Evolutionary conservation across 495 filamentous ascomycete genomes (phyloP).

Genomic region (Tuber umbilicatum): DNA sequence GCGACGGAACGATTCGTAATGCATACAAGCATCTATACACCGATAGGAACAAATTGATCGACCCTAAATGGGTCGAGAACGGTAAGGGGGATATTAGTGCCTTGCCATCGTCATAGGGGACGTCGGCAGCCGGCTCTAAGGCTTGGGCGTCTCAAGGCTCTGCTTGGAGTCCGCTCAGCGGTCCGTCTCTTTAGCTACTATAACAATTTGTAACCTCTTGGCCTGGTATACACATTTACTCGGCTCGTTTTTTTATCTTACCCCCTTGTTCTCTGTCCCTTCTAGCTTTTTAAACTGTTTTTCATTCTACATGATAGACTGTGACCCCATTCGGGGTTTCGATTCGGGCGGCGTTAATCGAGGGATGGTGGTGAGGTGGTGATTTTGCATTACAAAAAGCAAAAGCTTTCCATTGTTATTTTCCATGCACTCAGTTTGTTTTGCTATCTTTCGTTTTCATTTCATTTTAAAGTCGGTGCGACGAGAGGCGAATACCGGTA

Average conservation of each 20-base stretch:
- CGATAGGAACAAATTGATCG: conserved; percentile 65
- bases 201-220: neutral
- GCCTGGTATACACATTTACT: neutral
- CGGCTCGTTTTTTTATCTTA: neutral
- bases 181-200: neutral
- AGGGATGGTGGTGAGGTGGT: neutral
- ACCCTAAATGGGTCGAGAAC: conserved; percentile 64
- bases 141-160: neutral
- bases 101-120: conserved; percentile 52
- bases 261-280: neutral
- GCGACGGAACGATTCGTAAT: conserved; percentile 86
- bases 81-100: conserved; percentile 62
- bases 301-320: neutral
- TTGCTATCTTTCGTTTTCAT: neutral
- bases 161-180: neutral
- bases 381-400: neutral
- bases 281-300: conserved; percentile 5
- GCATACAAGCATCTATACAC: conserved; percentile 83
- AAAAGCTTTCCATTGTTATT: conserved; percentile 4
- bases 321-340: neutral
- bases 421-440: neutral
- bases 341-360: neutral
- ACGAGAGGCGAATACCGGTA: neutral
- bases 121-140: neutral
- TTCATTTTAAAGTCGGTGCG: neutral